phyloP scores from a whole-genome alignment of 2,329 filamentous ascomycete species.

The Grosmannia penicillata region DNA sequence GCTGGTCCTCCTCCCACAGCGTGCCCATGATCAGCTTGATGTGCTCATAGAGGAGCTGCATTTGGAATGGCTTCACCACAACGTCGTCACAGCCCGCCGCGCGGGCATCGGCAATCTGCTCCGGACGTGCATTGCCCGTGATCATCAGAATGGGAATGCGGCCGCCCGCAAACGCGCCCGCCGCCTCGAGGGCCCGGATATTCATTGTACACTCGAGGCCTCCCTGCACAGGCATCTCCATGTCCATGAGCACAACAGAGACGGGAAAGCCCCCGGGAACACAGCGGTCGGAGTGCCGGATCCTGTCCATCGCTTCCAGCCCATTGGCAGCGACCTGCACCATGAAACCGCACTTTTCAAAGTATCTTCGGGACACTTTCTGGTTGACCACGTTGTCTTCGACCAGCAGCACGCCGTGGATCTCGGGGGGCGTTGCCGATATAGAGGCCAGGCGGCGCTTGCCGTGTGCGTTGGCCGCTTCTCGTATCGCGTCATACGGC shows the following conservation, averaged over 20 bases:
- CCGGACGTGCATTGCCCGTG: constrained; percentile 51
- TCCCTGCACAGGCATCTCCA: constrained; percentile 64
- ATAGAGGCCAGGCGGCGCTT: constrained; percentile 2
- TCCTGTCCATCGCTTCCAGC: constrained; percentile 35
- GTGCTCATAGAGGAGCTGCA: constrained; percentile 44
- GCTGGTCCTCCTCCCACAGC: constrained; percentile 6
- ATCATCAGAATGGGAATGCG: constrained; percentile 49
- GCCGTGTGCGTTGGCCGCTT: too few relatives aligned
- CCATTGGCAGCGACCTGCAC: constrained; percentile 43
- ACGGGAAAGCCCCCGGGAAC: constrained; percentile 22
- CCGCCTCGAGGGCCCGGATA: constrained; percentile 46
- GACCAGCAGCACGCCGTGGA: constrained; percentile 35
- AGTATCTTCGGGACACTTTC: constrained; percentile 35
- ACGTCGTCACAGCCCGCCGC: constrained; percentile 46
- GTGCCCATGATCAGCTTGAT: constrained; percentile 33
- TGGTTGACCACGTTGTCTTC: constrained; percentile 50
- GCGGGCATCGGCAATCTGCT: constrained; percentile 39
- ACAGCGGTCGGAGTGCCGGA: constrained; percentile 17
- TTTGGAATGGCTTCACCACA: constrained; percentile 57
- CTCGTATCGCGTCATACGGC: too few relatives aligned
- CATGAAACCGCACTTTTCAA: constrained; percentile 32
- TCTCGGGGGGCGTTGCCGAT: constrained; percentile 9
- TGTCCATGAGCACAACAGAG: constrained; percentile 58
- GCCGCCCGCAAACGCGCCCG: constrained; percentile 34
- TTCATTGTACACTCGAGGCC: constrained; percentile 50